Evolutionary conservation across 352 stramenopile genomes (phyloP).

Genomic region (Globisporangium recalcitrans): DNA sequence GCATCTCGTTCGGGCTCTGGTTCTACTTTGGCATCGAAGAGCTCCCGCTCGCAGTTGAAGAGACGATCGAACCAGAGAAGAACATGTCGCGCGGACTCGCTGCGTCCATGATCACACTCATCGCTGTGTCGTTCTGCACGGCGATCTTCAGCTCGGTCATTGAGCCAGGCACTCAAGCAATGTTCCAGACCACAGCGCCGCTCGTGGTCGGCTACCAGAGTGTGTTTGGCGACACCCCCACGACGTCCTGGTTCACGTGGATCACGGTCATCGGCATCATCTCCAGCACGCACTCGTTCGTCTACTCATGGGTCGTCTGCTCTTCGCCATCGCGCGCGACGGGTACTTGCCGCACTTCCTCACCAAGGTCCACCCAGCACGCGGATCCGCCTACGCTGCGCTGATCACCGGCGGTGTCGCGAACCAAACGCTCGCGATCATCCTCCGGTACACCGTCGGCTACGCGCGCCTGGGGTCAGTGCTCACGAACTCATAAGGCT

Average conservation of each 20-base stretch:
- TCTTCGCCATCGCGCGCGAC: conserved; percentile 62
- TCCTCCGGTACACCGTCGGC: conserved; percentile 56
- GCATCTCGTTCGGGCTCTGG: conserved; percentile 60
- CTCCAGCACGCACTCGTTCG: conserved; percentile 61
- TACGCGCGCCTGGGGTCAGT: conserved; percentile 52
- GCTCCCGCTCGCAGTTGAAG: conserved; percentile 60
- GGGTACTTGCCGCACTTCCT: conserved; percentile 51
- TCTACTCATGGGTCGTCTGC: conserved; percentile 61
- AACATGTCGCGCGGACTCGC: conserved; percentile 63
- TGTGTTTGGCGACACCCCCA: conserved; percentile 62
- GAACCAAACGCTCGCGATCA: conserved; percentile 35
- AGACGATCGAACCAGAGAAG: conserved; percentile 63
- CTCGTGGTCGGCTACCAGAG: conserved; percentile 64
- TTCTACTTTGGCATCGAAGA: conserved; percentile 79
- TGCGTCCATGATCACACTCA: conserved; percentile 46
- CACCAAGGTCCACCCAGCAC: conserved; percentile 41
- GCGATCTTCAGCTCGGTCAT: conserved; percentile 59
- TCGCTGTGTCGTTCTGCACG: conserved; percentile 48
- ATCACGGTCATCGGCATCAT: conserved; percentile 55
- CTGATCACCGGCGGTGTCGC: conserved; percentile 39
- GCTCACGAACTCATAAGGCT: conserved; percentile 68
- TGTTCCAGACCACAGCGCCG: conserved; percentile 34
- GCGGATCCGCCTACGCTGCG: conserved; percentile 35
- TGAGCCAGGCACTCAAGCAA: conserved; percentile 30
- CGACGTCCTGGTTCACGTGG: conserved; percentile 59